Percentiles rank a stretch among this genome's conserved stretches.
These are phyloP conservation scores for Stagonosporopsis tanaceti DNA, from an alignment of 2,329 filamentous ascomycete genomes.

Conservation along the genomic window DNA sequence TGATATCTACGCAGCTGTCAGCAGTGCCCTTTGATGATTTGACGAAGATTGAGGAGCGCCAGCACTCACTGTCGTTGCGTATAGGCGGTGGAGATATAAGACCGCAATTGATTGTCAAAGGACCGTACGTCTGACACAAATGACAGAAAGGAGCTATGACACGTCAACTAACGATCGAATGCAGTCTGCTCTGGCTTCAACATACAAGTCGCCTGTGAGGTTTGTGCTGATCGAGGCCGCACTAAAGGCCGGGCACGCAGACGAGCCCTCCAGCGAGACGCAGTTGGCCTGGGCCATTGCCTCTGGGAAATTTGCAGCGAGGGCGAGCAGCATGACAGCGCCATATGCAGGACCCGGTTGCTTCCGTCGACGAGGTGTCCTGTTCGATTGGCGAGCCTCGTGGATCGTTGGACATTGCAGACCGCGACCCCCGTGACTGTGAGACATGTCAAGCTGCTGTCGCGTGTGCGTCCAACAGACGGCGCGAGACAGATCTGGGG, in stretches of 20 bases:
- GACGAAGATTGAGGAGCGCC: not conserved
- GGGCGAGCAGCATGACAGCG: slow-evolving; percentile 32
- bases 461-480: slow-evolving; percentile 16
- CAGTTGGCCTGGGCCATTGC: slow-evolving; percentile 57
- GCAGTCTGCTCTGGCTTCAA: slow-evolving; percentile 34
- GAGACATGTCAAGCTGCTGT: slow-evolving; percentile 19
- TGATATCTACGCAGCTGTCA: slow-evolving; percentile 72
- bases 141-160: slow-evolving; percentile 78
- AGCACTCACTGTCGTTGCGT: slow-evolving; percentile 75
- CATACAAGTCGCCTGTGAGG: slow-evolving; percentile 70
- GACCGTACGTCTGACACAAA: slow-evolving; percentile 77
- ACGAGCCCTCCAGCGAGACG: slow-evolving; percentile 75
- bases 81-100: slow-evolving; percentile 78
- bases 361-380: slow-evolving; percentile 31
- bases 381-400: slow-evolving; percentile 2
- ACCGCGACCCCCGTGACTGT: slow-evolving; percentile 10
- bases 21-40: slow-evolving; percentile 18
- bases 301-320: slow-evolving; percentile 42
- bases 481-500: slow-evolving; percentile 20
- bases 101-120: slow-evolving; percentile 78
- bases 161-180: slow-evolving; percentile 26
- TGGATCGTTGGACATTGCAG: slow-evolving; percentile 5
- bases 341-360: slow-evolving; percentile 28
- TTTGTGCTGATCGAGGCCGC: slow-evolving; percentile 75
- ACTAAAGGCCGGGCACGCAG: slow-evolving; percentile 75